Conservation (phyloP, 2,329 filamentous ascomycete genomes). For the Colletotrichum sp. region DNA sequence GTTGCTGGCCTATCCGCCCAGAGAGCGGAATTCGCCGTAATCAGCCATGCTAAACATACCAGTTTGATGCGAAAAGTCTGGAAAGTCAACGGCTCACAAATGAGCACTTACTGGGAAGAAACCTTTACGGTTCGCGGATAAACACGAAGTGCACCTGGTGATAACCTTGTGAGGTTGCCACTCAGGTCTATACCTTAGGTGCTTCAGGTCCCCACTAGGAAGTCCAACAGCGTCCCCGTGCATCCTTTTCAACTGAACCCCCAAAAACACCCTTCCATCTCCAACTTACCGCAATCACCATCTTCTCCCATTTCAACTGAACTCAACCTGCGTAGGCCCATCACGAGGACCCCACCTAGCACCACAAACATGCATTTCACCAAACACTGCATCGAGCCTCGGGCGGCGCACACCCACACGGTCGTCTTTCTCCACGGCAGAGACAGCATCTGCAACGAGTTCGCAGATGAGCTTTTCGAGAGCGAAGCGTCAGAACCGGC, state of each 20-base stretch:
- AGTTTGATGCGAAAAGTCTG: background rate
- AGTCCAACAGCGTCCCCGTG: background rate
- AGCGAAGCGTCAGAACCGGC: slow-evolving; percentile 30
- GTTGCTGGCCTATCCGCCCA: too few species aligned
- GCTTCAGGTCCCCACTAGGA: background rate
- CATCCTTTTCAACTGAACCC: background rate
- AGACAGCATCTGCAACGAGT: slow-evolving; percentile 42
- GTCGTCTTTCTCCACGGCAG: slow-evolving; percentile 52
- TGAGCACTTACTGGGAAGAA: background rate
- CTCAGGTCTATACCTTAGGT: background rate
- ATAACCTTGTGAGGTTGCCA: background rate
- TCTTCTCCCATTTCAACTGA: background rate
- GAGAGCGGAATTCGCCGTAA: background rate
- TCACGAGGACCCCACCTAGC: background rate
- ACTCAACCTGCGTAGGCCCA: background rate
- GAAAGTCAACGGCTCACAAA: background rate
- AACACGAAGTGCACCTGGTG: background rate
- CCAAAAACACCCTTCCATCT: background rate
- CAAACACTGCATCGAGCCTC: background rate
- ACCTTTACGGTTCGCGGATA: background rate
- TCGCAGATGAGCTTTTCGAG: slow-evolving; percentile 45
- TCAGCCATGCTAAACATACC: background rate
- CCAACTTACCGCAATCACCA: background rate
- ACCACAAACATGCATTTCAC: background rate
- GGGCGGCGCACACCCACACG: slow-evolving; percentile 46